Conservation (phyloP, 169 alveolate genomes). For the Sarcocystis neurona region DNA sequence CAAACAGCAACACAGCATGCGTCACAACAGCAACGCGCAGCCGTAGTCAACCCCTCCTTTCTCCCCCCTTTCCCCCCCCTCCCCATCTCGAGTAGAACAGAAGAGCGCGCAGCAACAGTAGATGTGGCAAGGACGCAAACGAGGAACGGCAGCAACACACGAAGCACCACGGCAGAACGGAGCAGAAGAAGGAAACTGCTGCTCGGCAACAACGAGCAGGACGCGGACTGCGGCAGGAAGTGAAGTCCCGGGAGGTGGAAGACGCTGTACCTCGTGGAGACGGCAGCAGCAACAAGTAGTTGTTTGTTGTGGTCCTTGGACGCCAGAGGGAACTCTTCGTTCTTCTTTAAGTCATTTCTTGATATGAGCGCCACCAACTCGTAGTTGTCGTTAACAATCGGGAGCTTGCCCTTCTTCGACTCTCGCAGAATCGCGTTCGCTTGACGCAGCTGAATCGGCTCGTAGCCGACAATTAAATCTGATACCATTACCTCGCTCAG, state of each 20-base stretch:
- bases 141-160: no score
- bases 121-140: no score
- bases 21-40: no score
- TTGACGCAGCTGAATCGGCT: slow-evolving; percentile 82
- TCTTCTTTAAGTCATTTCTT: slow-evolving; percentile 86
- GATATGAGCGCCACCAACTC: slow-evolving; percentile 87
- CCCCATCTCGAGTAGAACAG: no score
- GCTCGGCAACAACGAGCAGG: no score
- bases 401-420: slow-evolving; percentile 85
- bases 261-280: slow-evolving; percentile 65
- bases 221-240: background rate
- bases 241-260: background rate
- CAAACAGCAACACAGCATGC: no score
- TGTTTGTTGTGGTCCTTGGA: slow-evolving; percentile 86
- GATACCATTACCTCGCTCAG: slow-evolving; percentile 83
- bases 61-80: no score
- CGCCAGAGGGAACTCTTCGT: slow-evolving; percentile 84
- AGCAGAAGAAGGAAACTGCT: no score
- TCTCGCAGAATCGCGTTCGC: slow-evolving; percentile 81
- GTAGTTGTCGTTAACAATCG: slow-evolving; percentile 83
- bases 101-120: no score
- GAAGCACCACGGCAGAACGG: no score
- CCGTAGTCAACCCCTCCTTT: no score
- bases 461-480: slow-evolving; percentile 79
- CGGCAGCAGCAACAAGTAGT: slow-evolving; percentile 88